Percentiles rank a stretch among this genome's conserved stretches.
Evolutionary conservation across 257 asterid genomes (phyloP).

Genomic region (Sherardia arvensis): DNA sequence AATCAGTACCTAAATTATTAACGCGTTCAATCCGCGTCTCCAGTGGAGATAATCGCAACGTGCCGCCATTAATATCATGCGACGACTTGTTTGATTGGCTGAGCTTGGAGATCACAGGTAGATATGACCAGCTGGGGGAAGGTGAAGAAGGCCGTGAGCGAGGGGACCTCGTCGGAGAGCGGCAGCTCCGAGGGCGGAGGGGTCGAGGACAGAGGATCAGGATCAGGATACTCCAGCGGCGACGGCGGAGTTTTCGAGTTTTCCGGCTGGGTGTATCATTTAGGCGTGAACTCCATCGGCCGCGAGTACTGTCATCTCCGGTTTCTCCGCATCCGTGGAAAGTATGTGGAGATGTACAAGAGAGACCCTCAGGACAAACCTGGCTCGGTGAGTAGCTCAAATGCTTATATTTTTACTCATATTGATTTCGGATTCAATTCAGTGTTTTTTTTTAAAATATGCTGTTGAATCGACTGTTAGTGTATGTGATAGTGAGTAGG

Average conservation of each 20-base stretch:
- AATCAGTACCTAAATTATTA: not conserved
- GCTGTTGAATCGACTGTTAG: not conserved
- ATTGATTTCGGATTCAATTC: no score
- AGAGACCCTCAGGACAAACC: conserved; percentile 64
- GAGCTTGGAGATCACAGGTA: not conserved
- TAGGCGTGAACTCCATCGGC: conserved; percentile 70
- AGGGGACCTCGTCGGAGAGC: conserved; percentile 42
- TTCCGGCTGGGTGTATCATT: conserved; percentile 75
- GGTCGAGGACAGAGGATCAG: conserved; percentile 24
- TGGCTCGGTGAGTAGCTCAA: conserved; percentile 42
- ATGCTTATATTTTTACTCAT: no score
- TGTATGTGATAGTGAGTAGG: no score
- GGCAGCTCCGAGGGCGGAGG: conserved; percentile 40
- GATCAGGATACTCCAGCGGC: conserved; percentile 12
- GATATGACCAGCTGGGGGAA: conserved; percentile 2
- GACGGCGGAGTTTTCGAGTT: conserved; percentile 37
- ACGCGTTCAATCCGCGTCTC: not conserved
- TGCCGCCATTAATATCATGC: not conserved
- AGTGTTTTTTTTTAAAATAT: no score
- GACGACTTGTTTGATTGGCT: not conserved
- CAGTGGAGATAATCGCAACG: not conserved
- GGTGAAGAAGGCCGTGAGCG: conserved; percentile 25
- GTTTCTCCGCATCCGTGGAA: conserved; percentile 53
- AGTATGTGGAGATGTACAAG: conserved; percentile 62
- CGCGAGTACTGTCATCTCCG: conserved; percentile 69